Percentiles rank a stretch among this genome's conserved stretches.
Conservation (phyloP, 2,329 filamentous ascomycete genomes). For the Xylaria sp. region DNA sequence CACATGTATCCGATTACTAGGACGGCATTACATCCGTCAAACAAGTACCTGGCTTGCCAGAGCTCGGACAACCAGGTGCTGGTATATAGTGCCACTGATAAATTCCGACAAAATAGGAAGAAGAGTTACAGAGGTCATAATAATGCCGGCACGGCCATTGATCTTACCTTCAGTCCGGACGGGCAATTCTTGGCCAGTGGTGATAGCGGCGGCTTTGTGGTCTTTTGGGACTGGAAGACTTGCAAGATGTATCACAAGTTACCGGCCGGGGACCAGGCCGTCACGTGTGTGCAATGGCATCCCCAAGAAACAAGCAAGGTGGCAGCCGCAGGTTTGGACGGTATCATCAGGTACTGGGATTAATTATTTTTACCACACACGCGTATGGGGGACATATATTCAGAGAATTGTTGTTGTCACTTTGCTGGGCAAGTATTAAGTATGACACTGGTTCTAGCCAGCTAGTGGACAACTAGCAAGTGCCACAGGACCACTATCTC, state of each 20-base stretch:
- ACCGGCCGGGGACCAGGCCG: conserved; percentile 77
- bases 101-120: conserved; percentile 96
- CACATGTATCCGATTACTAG: conserved; percentile 98
- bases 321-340: conserved; percentile 86
- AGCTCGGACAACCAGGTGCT: conserved; percentile 95
- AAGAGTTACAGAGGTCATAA: conserved; percentile 97
- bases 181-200: conserved; percentile 89
- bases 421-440: neutral
- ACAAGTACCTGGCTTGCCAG: conserved; percentile 95
- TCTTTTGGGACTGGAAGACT: conserved; percentile 98
- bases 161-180: conserved; percentile 86
- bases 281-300: conserved; percentile 93
- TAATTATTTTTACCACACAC: conserved; percentile 47
- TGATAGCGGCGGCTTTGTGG: conserved; percentile 86
- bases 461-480: neutral
- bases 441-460: neutral
- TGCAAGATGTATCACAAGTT: conserved; percentile 99
- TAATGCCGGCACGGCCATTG: conserved; percentile 91
- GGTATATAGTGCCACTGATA: conserved; percentile 92
- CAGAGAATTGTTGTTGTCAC: neutral
- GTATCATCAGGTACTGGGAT: conserved; percentile 92
- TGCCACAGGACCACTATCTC: neutral
- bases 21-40: conserved; percentile 80
- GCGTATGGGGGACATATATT: neutral
- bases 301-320: conserved; percentile 97